Base-by-base conservation (phyloP, 805 yeast genomes). In the Yueomyces sinensis region DNA sequence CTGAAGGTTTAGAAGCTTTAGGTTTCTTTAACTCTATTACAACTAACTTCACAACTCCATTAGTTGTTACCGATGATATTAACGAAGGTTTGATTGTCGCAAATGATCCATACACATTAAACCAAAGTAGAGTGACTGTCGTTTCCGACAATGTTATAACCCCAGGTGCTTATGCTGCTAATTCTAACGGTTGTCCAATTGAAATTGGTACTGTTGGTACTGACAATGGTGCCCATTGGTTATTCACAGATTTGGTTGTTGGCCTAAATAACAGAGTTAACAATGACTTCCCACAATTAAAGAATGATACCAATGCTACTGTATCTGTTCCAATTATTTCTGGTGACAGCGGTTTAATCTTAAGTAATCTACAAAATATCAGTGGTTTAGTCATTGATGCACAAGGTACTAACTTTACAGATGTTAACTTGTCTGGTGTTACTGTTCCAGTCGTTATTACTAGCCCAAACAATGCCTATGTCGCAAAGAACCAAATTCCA, bases 361-460 rank as follows among this genome's bases (percentile, higher is more conserved):
- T 22, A 22, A 22, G 11, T 22, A 7, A 7, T 22, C 36, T 42
- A 31, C 34, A 40, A 13, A 11, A 25, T 7, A 22, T 45, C 34
- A 36, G 38, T 20, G 58, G 54, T 40, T 40, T 53, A 23, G 50
- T 53, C 20, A 51, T 52, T 31, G 50, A 46, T n/a, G 39, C 49
- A 13, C 35, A 47, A n/a, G 44, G 41, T 37, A 33, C 35, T 20
- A 47, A 46, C 37, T 32, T 45, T 13, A 43, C 52, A 16, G 11
- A 42, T 25, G 43, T 49, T 3, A 31, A 44, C 17, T 30, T 46
- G 23, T n/a, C 41, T 13, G 32, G 38, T 30, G 33, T 35, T 13
- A 18, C 36, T 13, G 17, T 47, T 17, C 56, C 56, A 32, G 41
- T 54, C 27, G 54, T 55, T n/a, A 53, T 43, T 39, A 47, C 61